phyloP scores from a whole-genome alignment of 2,329 filamentous ascomycete genomes.

The Fusarium begoniae region DNA sequence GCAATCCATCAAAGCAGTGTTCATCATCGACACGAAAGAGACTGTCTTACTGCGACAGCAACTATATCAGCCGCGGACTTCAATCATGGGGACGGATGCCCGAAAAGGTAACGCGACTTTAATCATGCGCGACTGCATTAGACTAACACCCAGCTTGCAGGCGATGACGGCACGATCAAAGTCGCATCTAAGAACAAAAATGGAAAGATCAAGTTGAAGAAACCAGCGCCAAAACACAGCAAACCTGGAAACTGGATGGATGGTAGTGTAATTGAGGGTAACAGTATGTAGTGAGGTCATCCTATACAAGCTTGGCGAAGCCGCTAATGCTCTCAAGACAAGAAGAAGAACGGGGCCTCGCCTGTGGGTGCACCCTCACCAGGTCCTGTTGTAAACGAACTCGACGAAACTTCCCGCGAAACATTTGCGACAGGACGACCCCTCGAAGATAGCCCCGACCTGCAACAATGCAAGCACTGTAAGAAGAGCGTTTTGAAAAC shows the following conservation, averaged over 20 bases:
- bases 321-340: slow-evolving; percentile 54
- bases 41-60: not conserved
- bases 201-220: slow-evolving; percentile 70
- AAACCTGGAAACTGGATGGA: slow-evolving; percentile 79
- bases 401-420: slow-evolving; percentile 79
- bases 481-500: slow-evolving; percentile 85
- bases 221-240: slow-evolving; percentile 66
- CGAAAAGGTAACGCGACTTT: slow-evolving; percentile 45
- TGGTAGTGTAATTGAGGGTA: slow-evolving; percentile 70
- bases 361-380: slow-evolving; percentile 58
- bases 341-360: slow-evolving; percentile 60
- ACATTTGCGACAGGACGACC: slow-evolving; percentile 85
- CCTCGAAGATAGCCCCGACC: slow-evolving; percentile 80
- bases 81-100: slow-evolving; percentile 36
- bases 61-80: not conserved
- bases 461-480: slow-evolving; percentile 91
- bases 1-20: slow-evolving; percentile 9
- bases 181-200: slow-evolving; percentile 68
- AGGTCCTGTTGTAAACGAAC: slow-evolving; percentile 68
- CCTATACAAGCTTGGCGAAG: not conserved
- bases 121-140: slow-evolving; percentile 5
- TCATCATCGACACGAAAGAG: not conserved
- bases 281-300: slow-evolving; percentile 54
- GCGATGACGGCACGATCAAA: slow-evolving; percentile 69
- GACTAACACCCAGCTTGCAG: slow-evolving; percentile 43